Conservation (phyloP, 108 stramenopile species). For the Conticribra weissflogii region DNA sequence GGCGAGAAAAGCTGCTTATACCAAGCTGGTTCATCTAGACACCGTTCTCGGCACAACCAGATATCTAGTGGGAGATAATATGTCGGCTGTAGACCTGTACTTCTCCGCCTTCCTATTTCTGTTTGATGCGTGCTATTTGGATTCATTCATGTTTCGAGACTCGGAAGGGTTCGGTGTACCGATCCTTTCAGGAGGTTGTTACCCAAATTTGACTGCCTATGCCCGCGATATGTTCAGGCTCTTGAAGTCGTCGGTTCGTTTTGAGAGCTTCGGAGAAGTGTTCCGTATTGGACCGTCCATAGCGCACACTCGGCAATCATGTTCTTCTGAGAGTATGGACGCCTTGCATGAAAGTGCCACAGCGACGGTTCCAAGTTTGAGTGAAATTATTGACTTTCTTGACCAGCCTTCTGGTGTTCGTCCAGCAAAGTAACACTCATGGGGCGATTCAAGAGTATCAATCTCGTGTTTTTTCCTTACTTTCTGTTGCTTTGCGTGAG, state of each 20-base stretch:
- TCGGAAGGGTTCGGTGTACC: not conserved
- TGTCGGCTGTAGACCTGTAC: conserved; percentile 4
- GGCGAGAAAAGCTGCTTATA: not conserved
- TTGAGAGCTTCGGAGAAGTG: conserved; percentile 1
- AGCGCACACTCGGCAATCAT: not conserved
- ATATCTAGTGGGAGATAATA: conserved; percentile 1
- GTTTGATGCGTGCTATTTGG: conserved; percentile 15
- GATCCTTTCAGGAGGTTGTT: not conserved
- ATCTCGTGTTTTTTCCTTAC: too few species aligned
- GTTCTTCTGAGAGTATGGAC: not conserved
- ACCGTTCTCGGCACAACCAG: not conserved
- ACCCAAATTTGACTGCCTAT: conserved; percentile 12
- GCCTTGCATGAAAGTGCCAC: not conserved
- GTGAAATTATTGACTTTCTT: conserved; percentile 6
- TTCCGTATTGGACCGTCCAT: conserved; percentile 5
- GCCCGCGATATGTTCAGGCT: conserved; percentile 4
- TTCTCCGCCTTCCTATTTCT: conserved; percentile 15
- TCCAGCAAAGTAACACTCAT: conserved; percentile 1
- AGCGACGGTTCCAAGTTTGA: conserved; percentile 4
- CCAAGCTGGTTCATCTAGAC: not conserved
- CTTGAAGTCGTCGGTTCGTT: not conserved
- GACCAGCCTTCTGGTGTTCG: conserved; percentile 1
- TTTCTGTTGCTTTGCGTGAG: too few species aligned
- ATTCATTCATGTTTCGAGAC: not conserved
- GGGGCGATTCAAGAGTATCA: too few species aligned